phyloP scores from a whole-genome alignment of 257 asterid genomes.

The Solanum microdontum region DNA sequence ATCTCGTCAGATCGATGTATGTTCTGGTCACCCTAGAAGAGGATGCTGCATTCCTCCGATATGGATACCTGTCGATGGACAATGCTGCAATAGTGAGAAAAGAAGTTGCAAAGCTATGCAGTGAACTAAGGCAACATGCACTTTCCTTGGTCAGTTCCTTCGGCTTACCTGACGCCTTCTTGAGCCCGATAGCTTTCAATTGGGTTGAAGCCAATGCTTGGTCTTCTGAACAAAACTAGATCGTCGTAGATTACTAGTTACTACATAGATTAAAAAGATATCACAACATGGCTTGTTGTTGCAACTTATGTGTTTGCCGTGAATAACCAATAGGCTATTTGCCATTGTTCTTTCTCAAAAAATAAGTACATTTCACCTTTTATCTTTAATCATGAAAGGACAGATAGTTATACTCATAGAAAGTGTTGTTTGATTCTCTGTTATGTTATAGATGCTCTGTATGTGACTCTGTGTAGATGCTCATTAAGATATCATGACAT shows the following conservation, averaged over 20 bases:
- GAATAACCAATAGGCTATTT: neutral
- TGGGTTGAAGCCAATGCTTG: slow-evolving; percentile 89
- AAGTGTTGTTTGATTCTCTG: neutral
- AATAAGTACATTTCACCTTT: neutral
- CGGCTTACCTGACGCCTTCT: slow-evolving; percentile 90
- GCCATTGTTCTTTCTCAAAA: neutral
- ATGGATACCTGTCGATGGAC: slow-evolving; percentile 52
- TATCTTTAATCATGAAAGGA: neutral
- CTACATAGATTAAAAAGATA: too few relatives aligned
- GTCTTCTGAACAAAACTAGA: slow-evolving; percentile 28
- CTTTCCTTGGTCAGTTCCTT: slow-evolving; percentile 66
- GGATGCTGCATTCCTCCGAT: slow-evolving; percentile 78
- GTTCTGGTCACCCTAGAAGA: slow-evolving; percentile 63
- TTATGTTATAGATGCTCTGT: neutral
- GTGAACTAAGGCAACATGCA: slow-evolving; percentile 75
- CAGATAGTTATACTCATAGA: neutral
- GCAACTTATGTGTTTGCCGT: neutral
- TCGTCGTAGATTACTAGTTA: neutral
- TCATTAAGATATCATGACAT: neutral
- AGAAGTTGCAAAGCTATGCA: slow-evolving; percentile 64
- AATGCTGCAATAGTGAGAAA: slow-evolving; percentile 64
- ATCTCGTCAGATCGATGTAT: slow-evolving; percentile 65
- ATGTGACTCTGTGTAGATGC: neutral
- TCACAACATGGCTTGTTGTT: neutral
- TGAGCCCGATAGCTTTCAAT: slow-evolving; percentile 79